Conservation (phyloP, 1,284 basidiomycete genomes). For the Rhodotorula sp. region DNA sequence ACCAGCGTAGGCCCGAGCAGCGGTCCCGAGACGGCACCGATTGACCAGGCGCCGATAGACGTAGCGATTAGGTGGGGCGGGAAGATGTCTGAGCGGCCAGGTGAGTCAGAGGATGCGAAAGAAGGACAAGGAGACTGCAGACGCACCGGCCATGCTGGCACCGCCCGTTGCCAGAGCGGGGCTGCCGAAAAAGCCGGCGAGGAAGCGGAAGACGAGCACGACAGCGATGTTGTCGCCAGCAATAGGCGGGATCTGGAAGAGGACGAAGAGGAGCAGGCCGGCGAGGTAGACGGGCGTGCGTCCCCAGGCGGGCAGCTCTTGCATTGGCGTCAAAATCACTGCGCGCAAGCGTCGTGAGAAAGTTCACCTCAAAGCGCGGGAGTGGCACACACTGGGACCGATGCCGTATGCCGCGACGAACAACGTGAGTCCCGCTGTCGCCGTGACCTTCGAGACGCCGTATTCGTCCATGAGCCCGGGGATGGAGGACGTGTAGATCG, state of each 20-base stretch:
- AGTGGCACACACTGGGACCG: conserved; percentile 37
- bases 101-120: too few relatives aligned
- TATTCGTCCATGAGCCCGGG: conserved; percentile 42
- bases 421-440: conserved; percentile 35
- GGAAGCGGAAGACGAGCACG: conserved; percentile 44
- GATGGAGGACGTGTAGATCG: conserved; percentile 46
- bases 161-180: conserved; percentile 48
- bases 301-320: conserved; percentile 48
- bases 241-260: conserved; percentile 28
- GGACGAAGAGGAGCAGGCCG: conserved; percentile 35
- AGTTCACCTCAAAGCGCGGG: neutral
- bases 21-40: conserved; percentile 26
- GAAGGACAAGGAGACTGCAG: neutral
- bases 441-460: conserved; percentile 28
- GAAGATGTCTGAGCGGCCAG: conserved; percentile 1
- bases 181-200: conserved; percentile 46
- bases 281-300: conserved; percentile 43
- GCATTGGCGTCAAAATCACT: conserved; percentile 31
- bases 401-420: conserved; percentile 40
- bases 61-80: conserved; percentile 1
- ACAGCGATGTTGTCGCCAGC: conserved; percentile 14
- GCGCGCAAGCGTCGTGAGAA: neutral
- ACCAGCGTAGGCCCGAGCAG: conserved; percentile 29
- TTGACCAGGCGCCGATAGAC: conserved; percentile 14
- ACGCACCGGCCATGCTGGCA: conserved; percentile 24